These are phyloP conservation scores for Eutreptiella sp. DNA, from an alignment of 208 protist species.

Conservation along the genomic window DNA sequence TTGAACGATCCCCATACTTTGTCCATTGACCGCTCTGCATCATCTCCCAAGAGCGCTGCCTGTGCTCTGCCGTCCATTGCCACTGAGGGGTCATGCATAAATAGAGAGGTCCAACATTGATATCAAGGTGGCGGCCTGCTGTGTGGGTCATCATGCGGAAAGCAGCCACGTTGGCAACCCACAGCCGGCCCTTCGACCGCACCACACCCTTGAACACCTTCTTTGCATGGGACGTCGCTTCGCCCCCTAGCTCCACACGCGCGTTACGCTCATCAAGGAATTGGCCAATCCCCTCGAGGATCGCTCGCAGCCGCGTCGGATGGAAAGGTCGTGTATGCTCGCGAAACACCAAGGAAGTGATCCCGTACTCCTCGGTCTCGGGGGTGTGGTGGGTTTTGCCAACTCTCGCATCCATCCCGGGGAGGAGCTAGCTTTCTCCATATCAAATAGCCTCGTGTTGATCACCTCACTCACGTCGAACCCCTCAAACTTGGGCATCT, in stretches of 20 bases:
- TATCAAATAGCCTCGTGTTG: too few species aligned
- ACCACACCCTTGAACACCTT: constrained; percentile 30
- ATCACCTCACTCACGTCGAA: too few species aligned
- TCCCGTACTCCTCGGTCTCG: too few species aligned
- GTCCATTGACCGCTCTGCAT: constrained; percentile 2
- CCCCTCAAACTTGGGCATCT: too few species aligned
- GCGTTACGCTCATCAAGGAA: not conserved
- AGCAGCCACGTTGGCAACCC: constrained; percentile 35
- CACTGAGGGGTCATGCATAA: not conserved
- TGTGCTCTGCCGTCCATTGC: too few species aligned
- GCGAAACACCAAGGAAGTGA: constrained; percentile 48
- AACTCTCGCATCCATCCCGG: too few species aligned
- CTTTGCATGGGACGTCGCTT: not conserved
- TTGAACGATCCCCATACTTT: constrained; percentile 2
- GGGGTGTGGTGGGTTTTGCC: too few species aligned
- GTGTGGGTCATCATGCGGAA: too few species aligned
- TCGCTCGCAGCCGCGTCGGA: constrained; percentile 35
- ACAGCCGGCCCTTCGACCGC: constrained; percentile 52
- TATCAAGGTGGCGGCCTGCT: constrained; percentile 15
- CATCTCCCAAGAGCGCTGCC: too few species aligned
- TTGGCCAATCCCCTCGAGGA: constrained; percentile 5
- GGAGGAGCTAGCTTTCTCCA: too few species aligned
- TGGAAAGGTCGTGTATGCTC: constrained; percentile 54
- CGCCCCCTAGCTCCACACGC: not conserved
- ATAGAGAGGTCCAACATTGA: constrained; percentile 7